phyloP scores from a whole-genome alignment of 2,329 filamentous ascomycete genomes.

The Cladosporium oxysporum region DNA sequence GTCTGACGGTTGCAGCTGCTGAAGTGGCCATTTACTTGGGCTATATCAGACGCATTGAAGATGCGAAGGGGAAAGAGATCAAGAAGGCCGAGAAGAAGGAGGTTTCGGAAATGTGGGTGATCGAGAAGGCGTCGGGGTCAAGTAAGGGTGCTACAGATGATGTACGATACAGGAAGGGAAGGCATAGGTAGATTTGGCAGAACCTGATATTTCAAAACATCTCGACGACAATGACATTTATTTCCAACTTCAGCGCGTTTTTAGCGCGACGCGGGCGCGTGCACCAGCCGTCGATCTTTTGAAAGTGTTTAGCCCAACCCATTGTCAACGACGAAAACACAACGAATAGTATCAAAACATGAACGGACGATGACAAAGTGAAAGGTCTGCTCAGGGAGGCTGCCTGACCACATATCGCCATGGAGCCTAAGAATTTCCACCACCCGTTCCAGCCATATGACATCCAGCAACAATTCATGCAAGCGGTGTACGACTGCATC shows the following conservation, averaged over 20 bases:
- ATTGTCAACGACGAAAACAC: not conserved
- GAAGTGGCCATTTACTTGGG: slow-evolving; percentile 77
- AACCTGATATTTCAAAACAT: not conserved
- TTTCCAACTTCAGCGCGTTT: not conserved
- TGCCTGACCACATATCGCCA: slow-evolving; percentile 11
- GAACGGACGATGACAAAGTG: not conserved
- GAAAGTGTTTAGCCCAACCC: not conserved
- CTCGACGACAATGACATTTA: slow-evolving; percentile 1
- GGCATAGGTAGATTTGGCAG: slow-evolving; percentile 40
- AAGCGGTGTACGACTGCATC: slow-evolving; percentile 74
- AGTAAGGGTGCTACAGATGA: slow-evolving; percentile 30
- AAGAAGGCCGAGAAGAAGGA: slow-evolving; percentile 66
- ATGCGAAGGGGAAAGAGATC: slow-evolving; percentile 66
- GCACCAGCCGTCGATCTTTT: not conserved
- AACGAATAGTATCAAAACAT: not conserved
- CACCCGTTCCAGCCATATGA: slow-evolving; percentile 87
- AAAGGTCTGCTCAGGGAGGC: not conserved
- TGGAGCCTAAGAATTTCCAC: slow-evolving; percentile 63
- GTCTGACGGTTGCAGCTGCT: slow-evolving; percentile 68
- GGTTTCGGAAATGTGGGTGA: slow-evolving; percentile 71
- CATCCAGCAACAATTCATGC: slow-evolving; percentile 88
- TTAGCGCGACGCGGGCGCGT: slow-evolving; percentile 8
- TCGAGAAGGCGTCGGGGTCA: slow-evolving; percentile 27
- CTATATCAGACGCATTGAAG: slow-evolving; percentile 69
- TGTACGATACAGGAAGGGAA: slow-evolving; percentile 47